These are phyloP conservation scores for Gonium pectorale DNA, from an alignment of 139 green algal species.

Conservation along the genomic window DNA sequence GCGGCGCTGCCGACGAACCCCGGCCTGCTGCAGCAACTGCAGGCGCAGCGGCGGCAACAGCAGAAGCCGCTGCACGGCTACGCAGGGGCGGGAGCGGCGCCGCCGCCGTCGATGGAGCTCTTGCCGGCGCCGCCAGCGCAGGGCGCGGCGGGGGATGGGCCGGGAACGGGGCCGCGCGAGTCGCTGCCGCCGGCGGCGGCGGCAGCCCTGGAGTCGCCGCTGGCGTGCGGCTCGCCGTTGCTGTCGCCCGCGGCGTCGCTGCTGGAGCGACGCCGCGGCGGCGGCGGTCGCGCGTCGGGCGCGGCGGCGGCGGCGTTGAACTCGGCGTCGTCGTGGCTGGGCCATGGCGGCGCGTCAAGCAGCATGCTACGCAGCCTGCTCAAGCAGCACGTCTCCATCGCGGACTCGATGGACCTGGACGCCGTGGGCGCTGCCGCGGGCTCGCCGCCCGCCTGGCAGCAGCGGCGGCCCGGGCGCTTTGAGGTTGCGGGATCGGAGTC, in stretches of 20 bases:
- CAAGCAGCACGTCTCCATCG: slow-evolving; percentile 34
- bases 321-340: too few species aligned
- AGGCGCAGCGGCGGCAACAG: not conserved
- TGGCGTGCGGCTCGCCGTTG: not conserved
- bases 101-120: not conserved
- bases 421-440: not conserved
- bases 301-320: too few species aligned
- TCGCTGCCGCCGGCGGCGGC: not conserved
- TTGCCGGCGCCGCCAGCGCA: not conserved
- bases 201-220: not conserved
- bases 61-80: not conserved
- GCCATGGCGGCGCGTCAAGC: not conserved
- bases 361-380: not conserved
- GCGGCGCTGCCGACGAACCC: not conserved
- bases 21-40: not conserved
- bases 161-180: not conserved
- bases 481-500: slow-evolving; percentile 30
- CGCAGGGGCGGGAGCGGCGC: not conserved
- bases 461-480: slow-evolving; percentile 11
- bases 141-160: not conserved
- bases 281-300: too few species aligned
- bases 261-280: not conserved
- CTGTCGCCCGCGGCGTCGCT: not conserved
- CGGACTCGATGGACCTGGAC: slow-evolving; percentile 21
- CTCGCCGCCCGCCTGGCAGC: not conserved